Evolutionary conservation across 2,329 filamentous ascomycete species (phyloP), one percentile per base, ranked within the genome.

Genomic region (Alternaria arbusti): DNA sequence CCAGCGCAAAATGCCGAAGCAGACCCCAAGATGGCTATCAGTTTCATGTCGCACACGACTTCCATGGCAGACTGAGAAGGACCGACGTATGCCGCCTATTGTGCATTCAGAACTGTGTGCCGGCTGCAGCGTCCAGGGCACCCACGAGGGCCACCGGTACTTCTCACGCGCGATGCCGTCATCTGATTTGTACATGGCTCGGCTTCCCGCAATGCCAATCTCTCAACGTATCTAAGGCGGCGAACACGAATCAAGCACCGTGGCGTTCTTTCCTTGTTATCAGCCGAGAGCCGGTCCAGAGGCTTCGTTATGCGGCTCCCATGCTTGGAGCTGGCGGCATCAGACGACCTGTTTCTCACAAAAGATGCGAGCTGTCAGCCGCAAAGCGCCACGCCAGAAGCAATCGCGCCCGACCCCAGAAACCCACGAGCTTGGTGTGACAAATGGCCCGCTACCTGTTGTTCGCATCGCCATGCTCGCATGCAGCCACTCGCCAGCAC

Each of bases 281-380:
- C 58, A 65, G 58, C 55, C 61, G 63, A 67, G 30, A 52, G 20
- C 36, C 46, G 32, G 25, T 28, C 47, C 47, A 54, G 47, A 54
- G 58, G 59, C 55, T 59, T 59, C 44, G 30, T 26, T 36, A 30
- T 51, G 60, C 56, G 44, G 55, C 57, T 51, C 44, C 44, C 22
- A 22, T 30, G 59, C 45, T 50, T 46, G 22, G 26, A 50, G 40
- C 54, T 32, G 15, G 40, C 59, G 44, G 63, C 56, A 65, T 71
- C 64, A 58, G 32, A 61, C 60, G 44, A 66, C 68, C 67, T 62
- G 28, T 63, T 73, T 69, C 56, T 58, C 54, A 64, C 57, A 71
- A 72, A 70, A 70, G 43, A 68, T 60, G 65, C 68, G 65, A 66
- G 51, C 57, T 52, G 28, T 59, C 47, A 52, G 40, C 57, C 20